These are phyloP conservation scores for Danielozyma ontarioensis DNA, from an alignment of 805 yeast genomes.

Conservation along the genomic window DNA sequence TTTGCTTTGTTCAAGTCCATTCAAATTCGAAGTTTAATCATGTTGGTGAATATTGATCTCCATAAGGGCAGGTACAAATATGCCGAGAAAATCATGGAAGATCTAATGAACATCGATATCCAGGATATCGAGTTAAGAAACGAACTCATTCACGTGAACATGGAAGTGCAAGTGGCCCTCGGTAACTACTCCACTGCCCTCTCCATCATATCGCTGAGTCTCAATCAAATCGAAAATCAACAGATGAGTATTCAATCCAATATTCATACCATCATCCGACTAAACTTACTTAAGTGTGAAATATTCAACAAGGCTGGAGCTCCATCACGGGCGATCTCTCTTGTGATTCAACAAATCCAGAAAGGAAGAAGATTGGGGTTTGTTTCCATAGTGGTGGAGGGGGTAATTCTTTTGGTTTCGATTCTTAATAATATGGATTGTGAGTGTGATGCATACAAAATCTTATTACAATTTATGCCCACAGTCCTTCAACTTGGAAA, in stretches of 20 bases:
- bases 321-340: slow-evolving; percentile 47
- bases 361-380: slow-evolving; percentile 44
- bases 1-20: slow-evolving; percentile 37
- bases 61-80: slow-evolving; percentile 32
- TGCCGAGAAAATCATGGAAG: slow-evolving; percentile 31
- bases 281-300: slow-evolving; percentile 43
- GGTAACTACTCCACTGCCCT: slow-evolving; percentile 27
- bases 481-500: slow-evolving; percentile 36
- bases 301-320: slow-evolving; percentile 38
- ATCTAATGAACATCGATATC: slow-evolving; percentile 21
- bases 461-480: slow-evolving; percentile 43
- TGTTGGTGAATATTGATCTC: slow-evolving; percentile 32
- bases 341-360: slow-evolving; percentile 45
- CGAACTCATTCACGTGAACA: slow-evolving; percentile 21
- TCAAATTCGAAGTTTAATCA: slow-evolving; percentile 34
- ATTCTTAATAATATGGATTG: slow-evolving; percentile 39
- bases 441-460: slow-evolving; percentile 36
- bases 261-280: slow-evolving; percentile 40
- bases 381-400: slow-evolving; percentile 40
- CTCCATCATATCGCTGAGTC: slow-evolving; percentile 12
- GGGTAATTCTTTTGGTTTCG: slow-evolving; percentile 41
- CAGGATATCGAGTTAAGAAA: slow-evolving; percentile 25
- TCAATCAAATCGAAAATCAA: slow-evolving; percentile 3
- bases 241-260: slow-evolving; percentile 22
- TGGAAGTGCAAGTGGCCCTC: slow-evolving; percentile 25